Conservation (phyloP, 768 basidiomycete genomes). For the Dioszegia crocea region DNA sequence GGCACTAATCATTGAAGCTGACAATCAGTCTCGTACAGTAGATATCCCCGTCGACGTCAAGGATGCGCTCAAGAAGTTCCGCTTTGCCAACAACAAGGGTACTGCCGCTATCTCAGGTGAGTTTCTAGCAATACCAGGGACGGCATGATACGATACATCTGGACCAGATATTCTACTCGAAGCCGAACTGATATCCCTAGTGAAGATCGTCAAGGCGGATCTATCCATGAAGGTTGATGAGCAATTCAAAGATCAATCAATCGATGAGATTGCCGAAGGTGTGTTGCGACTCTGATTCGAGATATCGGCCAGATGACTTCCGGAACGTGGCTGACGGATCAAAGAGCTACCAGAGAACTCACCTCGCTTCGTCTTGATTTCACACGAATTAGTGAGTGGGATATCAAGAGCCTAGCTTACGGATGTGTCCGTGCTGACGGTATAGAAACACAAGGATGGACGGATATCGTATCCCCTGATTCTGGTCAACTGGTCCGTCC, state of each 20-base stretch:
- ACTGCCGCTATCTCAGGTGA: conserved; percentile 60
- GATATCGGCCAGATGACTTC: no score
- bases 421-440: background rate
- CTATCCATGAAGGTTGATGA: conserved; percentile 80
- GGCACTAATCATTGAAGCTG: background rate
- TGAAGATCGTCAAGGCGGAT: conserved; percentile 83
- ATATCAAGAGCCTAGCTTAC: no score
- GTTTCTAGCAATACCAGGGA: no score
- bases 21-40: conserved; percentile 57
- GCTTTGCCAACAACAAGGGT: conserved; percentile 61
- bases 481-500: conserved; percentile 67
- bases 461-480: conserved; percentile 79
- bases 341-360: conserved; percentile 84
- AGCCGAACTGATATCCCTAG: conserved; percentile 29
- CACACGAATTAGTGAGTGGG: conserved; percentile 63
- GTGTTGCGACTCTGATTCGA: conserved; percentile 15
- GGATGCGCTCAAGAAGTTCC: conserved; percentile 75
- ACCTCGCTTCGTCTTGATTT: conserved; percentile 79
- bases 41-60: conserved; percentile 78
- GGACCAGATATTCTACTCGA: background rate
- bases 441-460: conserved; percentile 66
- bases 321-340: no score
- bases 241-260: conserved; percentile 67
- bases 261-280: conserved; percentile 88
- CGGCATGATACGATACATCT: background rate